A percentile compares a stretch with the other conserved stretches of the same genome.
Evolutionary conservation across 163 green algal species (phyloP).

Genomic region (Chlorella variabilis): DNA sequence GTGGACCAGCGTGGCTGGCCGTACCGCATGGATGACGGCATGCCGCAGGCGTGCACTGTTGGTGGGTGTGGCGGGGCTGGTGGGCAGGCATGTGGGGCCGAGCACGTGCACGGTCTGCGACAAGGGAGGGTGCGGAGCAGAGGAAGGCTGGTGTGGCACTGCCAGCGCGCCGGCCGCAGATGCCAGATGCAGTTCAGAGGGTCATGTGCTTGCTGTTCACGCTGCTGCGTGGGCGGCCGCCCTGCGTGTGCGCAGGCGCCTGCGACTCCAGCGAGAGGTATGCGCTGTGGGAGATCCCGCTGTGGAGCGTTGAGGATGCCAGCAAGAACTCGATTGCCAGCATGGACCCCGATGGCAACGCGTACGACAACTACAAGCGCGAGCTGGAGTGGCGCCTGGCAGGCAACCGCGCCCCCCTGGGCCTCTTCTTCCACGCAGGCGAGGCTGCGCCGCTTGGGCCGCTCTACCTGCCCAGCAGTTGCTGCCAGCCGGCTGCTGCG

Average conservation of each 20-base stretch:
- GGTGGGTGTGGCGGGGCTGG: slow-evolving; percentile 10
- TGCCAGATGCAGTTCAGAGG: too few relatives aligned
- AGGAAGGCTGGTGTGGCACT: too few relatives aligned
- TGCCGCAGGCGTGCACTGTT: slow-evolving; percentile 15
- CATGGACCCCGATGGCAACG: slow-evolving; percentile 21
- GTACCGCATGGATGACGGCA: slow-evolving; percentile 18
- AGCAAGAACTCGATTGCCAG: background rate
- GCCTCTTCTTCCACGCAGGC: slow-evolving; percentile 31
- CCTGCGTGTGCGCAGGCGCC: slow-evolving; percentile 14
- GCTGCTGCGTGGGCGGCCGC: too few relatives aligned
- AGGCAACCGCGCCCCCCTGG: slow-evolving; percentile 27
- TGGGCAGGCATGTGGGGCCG: too few relatives aligned
- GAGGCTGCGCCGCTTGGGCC: background rate
- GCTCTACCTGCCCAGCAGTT: too few relatives aligned
- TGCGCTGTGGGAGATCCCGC: slow-evolving; percentile 15
- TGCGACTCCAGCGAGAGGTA: background rate
- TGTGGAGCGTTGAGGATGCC: slow-evolving; percentile 1
- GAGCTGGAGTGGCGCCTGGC: slow-evolving; percentile 26
- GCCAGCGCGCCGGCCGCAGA: too few relatives aligned
- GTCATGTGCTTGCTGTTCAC: too few relatives aligned
- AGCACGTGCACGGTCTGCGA: too few relatives aligned
- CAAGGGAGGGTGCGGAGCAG: too few relatives aligned
- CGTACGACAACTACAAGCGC: slow-evolving; percentile 28
- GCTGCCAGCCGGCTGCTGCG: too few relatives aligned
- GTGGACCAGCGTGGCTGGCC: slow-evolving; percentile 12